phyloP scores from a whole-genome alignment of 192 early-diverging fungal genomes.

The Coemansia sp. region DNA sequence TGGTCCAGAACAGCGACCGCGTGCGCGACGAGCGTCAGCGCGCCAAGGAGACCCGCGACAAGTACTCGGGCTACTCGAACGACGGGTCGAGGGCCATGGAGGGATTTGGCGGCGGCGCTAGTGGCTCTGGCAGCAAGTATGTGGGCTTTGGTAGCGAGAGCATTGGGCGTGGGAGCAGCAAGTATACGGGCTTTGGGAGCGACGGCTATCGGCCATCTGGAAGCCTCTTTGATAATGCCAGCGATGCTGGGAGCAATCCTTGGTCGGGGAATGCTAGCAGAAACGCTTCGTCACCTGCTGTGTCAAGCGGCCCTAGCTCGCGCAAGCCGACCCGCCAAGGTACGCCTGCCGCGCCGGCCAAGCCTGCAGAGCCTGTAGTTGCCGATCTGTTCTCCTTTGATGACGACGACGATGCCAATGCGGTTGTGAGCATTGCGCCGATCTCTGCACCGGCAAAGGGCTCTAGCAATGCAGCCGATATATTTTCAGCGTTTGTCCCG shows the following conservation, averaged over 20 bases:
- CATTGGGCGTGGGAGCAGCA: slow-evolving; percentile 24
- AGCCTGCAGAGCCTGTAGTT: slow-evolving; percentile 36
- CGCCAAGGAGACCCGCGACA: slow-evolving; percentile 85
- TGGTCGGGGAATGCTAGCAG: slow-evolving; percentile 22
- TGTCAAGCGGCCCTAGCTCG: slow-evolving; percentile 19
- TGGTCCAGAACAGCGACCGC: slow-evolving; percentile 73
- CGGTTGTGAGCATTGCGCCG: slow-evolving; percentile 15
- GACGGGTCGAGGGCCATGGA: slow-evolving; percentile 27
- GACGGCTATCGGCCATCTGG: slow-evolving; percentile 22
- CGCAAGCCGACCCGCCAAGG: slow-evolving; percentile 29
- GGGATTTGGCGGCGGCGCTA: slow-evolving; percentile 12
- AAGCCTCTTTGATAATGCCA: slow-evolving; percentile 25
- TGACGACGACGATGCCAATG: slow-evolving; percentile 25
- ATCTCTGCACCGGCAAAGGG: slow-evolving; percentile 31
- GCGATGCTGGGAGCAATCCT: slow-evolving; percentile 39
- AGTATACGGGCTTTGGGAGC: slow-evolving; percentile 42
- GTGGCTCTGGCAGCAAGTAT: slow-evolving; percentile 38
- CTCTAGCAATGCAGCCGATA: slow-evolving; percentile 11
- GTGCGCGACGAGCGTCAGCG: slow-evolving; percentile 87
- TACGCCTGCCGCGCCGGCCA: slow-evolving; percentile 13
- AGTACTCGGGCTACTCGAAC: slow-evolving; percentile 79
- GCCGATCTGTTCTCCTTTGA: slow-evolving; percentile 51
- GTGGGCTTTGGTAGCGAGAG: slow-evolving; percentile 66
- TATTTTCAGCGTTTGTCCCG: slow-evolving; percentile 9
- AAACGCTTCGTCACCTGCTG: slow-evolving; percentile 22